phyloP scores from a whole-genome alignment of 768 basidiomycete genomes.

The Fomitopsis serialis region DNA sequence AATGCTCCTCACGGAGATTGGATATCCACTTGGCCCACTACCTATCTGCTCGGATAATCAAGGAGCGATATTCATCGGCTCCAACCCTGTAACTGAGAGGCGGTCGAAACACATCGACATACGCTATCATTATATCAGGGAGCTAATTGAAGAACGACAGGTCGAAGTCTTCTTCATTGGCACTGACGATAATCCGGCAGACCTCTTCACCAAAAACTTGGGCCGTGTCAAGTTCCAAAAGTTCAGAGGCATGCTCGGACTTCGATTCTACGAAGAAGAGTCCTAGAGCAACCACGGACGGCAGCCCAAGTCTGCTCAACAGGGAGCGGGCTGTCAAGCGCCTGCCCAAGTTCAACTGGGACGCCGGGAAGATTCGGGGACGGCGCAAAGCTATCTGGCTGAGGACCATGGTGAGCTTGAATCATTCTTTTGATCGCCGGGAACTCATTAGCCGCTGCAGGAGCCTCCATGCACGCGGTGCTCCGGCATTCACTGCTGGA shows the following conservation, averaged over 20 bases:
- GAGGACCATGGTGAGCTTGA: too few relatives aligned
- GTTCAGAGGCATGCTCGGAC: background rate
- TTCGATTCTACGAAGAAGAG: slow-evolving; percentile 1
- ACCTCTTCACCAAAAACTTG: slow-evolving; percentile 3
- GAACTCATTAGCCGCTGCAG: too few relatives aligned
- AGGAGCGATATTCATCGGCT: background rate
- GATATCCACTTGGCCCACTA: background rate
- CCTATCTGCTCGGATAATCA: slow-evolving; percentile 4
- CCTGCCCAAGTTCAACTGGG: too few relatives aligned
- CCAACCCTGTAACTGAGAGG: background rate
- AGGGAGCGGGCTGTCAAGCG: too few relatives aligned
- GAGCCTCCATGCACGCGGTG: too few relatives aligned
- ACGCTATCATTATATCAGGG: slow-evolving; percentile 3
- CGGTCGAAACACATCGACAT: slow-evolving; percentile 4
- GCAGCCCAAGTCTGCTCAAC: too few relatives aligned
- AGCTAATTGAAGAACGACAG: background rate
- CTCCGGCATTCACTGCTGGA: too few relatives aligned
- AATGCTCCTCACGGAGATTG: background rate
- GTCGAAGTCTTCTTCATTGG: background rate
- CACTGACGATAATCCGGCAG: background rate
- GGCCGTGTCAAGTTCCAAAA: background rate
- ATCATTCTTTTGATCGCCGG: too few relatives aligned
- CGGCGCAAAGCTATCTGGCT: too few relatives aligned
- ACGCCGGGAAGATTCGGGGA: too few relatives aligned
- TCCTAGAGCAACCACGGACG: too few relatives aligned